These are phyloP conservation scores for Clohesyomyces aquaticus DNA, from an alignment of 495 filamentous ascomycete genomes.

Conservation along the genomic window DNA sequence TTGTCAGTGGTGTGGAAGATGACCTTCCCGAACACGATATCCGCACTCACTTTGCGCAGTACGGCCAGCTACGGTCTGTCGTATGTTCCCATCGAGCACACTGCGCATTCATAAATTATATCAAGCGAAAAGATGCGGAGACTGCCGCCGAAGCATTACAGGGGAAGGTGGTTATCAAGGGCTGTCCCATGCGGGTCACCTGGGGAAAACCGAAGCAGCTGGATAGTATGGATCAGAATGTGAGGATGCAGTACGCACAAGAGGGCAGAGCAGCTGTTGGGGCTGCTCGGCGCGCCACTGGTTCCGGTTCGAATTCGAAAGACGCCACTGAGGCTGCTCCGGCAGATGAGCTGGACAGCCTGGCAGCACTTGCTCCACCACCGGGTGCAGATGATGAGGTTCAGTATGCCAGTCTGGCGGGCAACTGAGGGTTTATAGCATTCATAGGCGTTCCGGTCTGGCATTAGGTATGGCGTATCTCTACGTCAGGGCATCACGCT, in stretches of 20 bases:
- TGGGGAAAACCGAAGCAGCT: slow-evolving; percentile 92
- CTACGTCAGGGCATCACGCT: slow-evolving; percentile 26
- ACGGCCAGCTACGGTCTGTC: slow-evolving; percentile 83
- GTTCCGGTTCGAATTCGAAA: slow-evolving; percentile 7
- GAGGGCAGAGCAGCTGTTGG: slow-evolving; percentile 69
- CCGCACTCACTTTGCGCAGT: slow-evolving; percentile 84
- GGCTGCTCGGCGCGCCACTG: slow-evolving; percentile 40
- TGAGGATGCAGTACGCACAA: slow-evolving; percentile 72
- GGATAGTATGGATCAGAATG: slow-evolving; percentile 83
- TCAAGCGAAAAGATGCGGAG: slow-evolving; percentile 79
- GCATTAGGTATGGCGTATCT: no score
- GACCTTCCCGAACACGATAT: slow-evolving; percentile 91
- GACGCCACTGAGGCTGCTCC: slow-evolving; percentile 43
- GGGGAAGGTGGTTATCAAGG: slow-evolving; percentile 79
- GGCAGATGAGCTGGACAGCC: slow-evolving; percentile 53
- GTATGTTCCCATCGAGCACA: slow-evolving; percentile 96
- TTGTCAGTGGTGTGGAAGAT: slow-evolving; percentile 94
- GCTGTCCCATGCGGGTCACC: slow-evolving; percentile 83
- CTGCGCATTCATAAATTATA: slow-evolving; percentile 94
- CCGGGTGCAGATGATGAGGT: slow-evolving; percentile 76
- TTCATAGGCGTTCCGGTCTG: slow-evolving; percentile 9
- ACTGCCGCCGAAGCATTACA: slow-evolving; percentile 80
- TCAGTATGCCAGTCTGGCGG: slow-evolving; percentile 82
- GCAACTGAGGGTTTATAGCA: slow-evolving; percentile 60
- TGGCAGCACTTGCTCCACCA: slow-evolving; percentile 69